These are phyloP conservation scores for Diplodia seriata DNA, from an alignment of 2,329 filamentous ascomycete genomes.

Conservation along the genomic window DNA sequence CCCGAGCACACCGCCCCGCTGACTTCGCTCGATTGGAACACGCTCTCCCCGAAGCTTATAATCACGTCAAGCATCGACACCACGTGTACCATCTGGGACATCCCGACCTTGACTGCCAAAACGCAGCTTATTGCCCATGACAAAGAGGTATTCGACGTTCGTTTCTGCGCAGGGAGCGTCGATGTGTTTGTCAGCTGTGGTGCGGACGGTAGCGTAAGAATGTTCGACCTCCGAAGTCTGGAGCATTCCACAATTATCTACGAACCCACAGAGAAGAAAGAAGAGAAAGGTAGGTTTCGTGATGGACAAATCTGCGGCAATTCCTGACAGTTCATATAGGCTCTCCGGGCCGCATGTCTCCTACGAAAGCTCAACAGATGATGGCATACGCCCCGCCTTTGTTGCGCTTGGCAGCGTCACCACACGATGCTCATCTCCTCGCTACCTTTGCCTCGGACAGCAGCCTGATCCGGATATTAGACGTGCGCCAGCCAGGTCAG, in stretches of 20 bases:
- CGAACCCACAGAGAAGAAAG: slow-evolving; percentile 84
- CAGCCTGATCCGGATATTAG: slow-evolving; percentile 89
- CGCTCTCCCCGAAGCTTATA: slow-evolving; percentile 88
- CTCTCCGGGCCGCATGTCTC: slow-evolving; percentile 66
- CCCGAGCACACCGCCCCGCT: slow-evolving; percentile 97
- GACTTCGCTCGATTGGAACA: slow-evolving; percentile 98
- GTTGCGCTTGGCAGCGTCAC: slow-evolving; percentile 84
- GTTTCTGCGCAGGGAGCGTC: slow-evolving; percentile 97
- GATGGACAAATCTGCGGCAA: slow-evolving; percentile 32
- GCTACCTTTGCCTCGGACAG: slow-evolving; percentile 98
- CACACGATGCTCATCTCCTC: slow-evolving; percentile 91
- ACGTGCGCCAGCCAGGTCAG: slow-evolving; percentile 94
- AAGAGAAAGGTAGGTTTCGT: slow-evolving; percentile 52
- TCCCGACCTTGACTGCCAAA: slow-evolving; percentile 95
- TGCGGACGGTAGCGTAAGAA: slow-evolving; percentile 94
- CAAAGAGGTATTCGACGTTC: slow-evolving; percentile 98
- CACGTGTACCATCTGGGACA: slow-evolving; percentile 99
- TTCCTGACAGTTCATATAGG: slow-evolving; percentile 38
- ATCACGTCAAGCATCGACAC: slow-evolving; percentile 99
- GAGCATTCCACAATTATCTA: slow-evolving; percentile 99
- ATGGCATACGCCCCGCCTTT: slow-evolving; percentile 71
- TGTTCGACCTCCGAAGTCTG: slow-evolving; percentile 96
- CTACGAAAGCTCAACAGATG: slow-evolving; percentile 77
- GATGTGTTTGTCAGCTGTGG: slow-evolving; percentile 98
- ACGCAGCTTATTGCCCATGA: slow-evolving; percentile 98